Conservation (phyloP, 2,329 filamentous ascomycete genomes). For the Hymenoscyphus repandus region DNA sequence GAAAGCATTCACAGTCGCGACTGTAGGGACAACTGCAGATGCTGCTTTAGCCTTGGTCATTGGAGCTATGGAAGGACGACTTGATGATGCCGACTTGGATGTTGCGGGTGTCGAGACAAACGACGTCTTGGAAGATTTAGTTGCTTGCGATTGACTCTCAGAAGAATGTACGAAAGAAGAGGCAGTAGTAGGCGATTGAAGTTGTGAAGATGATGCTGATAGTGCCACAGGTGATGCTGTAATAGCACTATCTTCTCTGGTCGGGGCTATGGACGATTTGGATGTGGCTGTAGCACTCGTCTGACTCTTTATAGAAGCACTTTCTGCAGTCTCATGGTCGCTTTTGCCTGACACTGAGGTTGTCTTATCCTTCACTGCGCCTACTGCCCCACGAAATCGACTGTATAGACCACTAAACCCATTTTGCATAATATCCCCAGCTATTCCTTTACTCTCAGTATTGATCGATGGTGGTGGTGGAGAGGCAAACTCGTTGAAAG, state of each 20-base stretch:
- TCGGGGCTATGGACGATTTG: slow-evolving; percentile 37
- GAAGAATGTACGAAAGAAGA: slow-evolving; percentile 26
- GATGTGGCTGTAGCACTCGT: slow-evolving; percentile 37
- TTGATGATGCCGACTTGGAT: slow-evolving; percentile 25
- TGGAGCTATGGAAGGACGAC: slow-evolving; percentile 26
- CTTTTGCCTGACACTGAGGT: slow-evolving; percentile 30
- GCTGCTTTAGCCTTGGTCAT: slow-evolving; percentile 30
- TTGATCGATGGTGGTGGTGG: slow-evolving; percentile 54
- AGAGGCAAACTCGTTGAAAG: slow-evolving; percentile 86
- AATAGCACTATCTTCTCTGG: slow-evolving; percentile 35
- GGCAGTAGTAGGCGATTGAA: slow-evolving; percentile 29
- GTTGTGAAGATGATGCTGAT: slow-evolving; percentile 27
- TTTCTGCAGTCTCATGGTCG: slow-evolving; percentile 41
- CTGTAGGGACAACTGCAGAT: slow-evolving; percentile 33
- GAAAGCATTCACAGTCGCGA: slow-evolving; percentile 45
- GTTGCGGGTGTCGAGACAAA: slow-evolving; percentile 23
- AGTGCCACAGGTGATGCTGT: slow-evolving; percentile 32
- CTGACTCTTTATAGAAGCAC: slow-evolving; percentile 38
- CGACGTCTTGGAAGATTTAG: slow-evolving; percentile 30
- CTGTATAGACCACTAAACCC: slow-evolving; percentile 86
- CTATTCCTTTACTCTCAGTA: slow-evolving; percentile 63
- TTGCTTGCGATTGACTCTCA: slow-evolving; percentile 28
- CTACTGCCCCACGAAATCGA: slow-evolving; percentile 74
- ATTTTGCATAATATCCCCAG: slow-evolving; percentile 73
- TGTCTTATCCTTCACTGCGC: slow-evolving; percentile 54